Evolutionary conservation across 495 filamentous ascomycete genomes (phyloP), one percentile per base, ranked within the genome.

Genomic region (Evansstolkia leycettana): DNA sequence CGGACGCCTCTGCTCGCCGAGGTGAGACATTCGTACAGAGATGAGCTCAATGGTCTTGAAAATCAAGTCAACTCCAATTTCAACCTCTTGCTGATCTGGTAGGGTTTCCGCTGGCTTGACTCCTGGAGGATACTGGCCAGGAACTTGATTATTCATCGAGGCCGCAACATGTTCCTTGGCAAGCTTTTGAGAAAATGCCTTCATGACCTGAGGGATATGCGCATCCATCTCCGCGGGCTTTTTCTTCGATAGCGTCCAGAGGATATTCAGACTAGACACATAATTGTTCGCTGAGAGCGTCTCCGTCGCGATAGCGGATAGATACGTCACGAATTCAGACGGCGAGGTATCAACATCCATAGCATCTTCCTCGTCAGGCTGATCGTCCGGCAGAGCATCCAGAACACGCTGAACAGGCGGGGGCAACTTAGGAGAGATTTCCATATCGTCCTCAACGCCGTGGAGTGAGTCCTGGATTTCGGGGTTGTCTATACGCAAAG

Each of bases 391-490:
- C 19, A 95, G 69, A n/a, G 88, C 84, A 49, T 93, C 78, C 15
- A 99, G 69, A 24, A 95, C 79, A 29, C 85, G 75, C 46, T 77
- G 75, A 35, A 96, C 57, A 9, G 84, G 76, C 3, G 92, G 78
- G 6, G 54, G 55, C 29, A 65, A 37, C 37, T 65, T 67, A 12
- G 48, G 48, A 3, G 64, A 67, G 19, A 74, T 72, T 27, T 83
- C 77, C 34, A 72, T 71, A n/a, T 75, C 69, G 36, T 74, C 67
- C 45, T 82, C 76, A 9, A 70, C 57, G 28, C 73, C 65, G 49
- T 96, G 82, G 25, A 99, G 66, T 47, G 80, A 90, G 50, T 94
- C 86, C 45, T 96, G 92, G 20, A 96, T 73, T 44, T 99, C 89
- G 0, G 82, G 72, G 47, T 84, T 78, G 24, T 95, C 86, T 2